Percentiles rank a stretch among this genome's conserved stretches.
These are phyloP conservation scores for Acorus calamus DNA, from an alignment of 106 monocot genomes.

Conservation along the genomic window DNA sequence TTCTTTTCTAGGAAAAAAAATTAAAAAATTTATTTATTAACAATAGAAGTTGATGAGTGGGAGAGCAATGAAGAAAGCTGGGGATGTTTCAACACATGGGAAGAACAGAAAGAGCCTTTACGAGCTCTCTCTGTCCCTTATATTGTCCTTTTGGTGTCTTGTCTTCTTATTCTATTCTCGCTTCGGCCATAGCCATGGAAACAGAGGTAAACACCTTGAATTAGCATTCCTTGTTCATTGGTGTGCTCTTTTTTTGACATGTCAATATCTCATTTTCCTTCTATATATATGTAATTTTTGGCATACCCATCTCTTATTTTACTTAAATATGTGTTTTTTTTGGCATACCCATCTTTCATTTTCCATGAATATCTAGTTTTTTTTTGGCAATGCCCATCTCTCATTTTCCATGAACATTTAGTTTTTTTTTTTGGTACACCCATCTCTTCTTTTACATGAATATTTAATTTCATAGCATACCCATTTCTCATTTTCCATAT, in stretches of 20 bases:
- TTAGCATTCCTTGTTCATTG: neutral
- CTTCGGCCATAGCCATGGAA: slow-evolving; percentile 13
- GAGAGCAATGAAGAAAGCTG: neutral
- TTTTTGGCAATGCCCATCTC: too few species aligned
- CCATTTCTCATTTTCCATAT: too few species aligned
- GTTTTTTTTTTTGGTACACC: slow-evolving; percentile 12
- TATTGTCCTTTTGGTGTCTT: slow-evolving; percentile 23
- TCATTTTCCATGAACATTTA: slow-evolving; percentile 4
- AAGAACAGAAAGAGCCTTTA: slow-evolving; percentile 7
- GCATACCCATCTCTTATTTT: neutral
- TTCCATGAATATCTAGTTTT: too few species aligned
- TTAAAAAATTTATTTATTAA: too few species aligned
- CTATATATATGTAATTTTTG: too few species aligned
- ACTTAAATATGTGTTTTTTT: neutral
- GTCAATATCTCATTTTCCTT: too few species aligned
- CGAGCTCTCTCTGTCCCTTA: slow-evolving; percentile 28
- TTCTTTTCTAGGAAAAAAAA: too few species aligned
- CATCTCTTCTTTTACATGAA: neutral
- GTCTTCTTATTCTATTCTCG: slow-evolving; percentile 24
- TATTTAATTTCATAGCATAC: too few species aligned
- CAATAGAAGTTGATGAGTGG: too few species aligned
- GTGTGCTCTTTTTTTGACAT: neutral
- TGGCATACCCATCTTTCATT: too few species aligned
- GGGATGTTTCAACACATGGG: neutral
- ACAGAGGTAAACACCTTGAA: slow-evolving; percentile 5